A percentile compares a stretch with the other conserved stretches of the same genome.
phyloP scores from a whole-genome alignment of 2,329 filamentous ascomycete species.

The Beauveria sp. region DNA sequence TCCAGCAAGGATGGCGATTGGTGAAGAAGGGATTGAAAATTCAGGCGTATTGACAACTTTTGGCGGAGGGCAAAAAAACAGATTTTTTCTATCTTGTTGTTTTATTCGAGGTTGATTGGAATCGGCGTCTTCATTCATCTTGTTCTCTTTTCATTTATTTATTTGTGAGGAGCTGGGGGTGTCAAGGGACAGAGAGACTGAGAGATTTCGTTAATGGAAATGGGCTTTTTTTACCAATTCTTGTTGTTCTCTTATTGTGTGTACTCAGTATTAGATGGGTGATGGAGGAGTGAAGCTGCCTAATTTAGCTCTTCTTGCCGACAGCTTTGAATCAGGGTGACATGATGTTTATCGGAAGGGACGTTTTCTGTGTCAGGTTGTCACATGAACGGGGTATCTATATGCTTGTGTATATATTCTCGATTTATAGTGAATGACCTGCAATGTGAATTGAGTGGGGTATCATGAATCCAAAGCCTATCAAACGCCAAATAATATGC shows the following conservation, averaged over 20 bases:
- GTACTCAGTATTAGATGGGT: neutral
- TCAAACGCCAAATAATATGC: too few relatives aligned
- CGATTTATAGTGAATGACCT: too few relatives aligned
- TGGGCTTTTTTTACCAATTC: neutral
- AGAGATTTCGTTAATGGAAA: neutral
- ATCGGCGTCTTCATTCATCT: neutral
- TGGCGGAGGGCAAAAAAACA: neutral
- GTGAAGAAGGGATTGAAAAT: neutral
- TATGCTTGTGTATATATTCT: too few relatives aligned
- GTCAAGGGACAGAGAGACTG: neutral
- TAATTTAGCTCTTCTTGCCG: neutral
- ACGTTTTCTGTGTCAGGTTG: too few relatives aligned
- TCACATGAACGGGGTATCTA: too few relatives aligned
- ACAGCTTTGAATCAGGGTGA: neutral
- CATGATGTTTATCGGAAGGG: neutral
- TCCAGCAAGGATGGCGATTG: neutral
- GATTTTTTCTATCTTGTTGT: neutral
- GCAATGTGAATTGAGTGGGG: too few relatives aligned
- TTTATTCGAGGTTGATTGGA: neutral
- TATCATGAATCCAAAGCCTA: too few relatives aligned
- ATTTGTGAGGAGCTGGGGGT: neutral
- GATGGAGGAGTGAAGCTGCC: neutral
- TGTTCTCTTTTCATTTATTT: neutral
- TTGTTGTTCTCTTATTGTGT: neutral
- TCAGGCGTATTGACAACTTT: slow-evolving; percentile 3